phyloP scores from a whole-genome alignment of 306 rosid genomes.

The Vachellia pachyceras region DNA sequence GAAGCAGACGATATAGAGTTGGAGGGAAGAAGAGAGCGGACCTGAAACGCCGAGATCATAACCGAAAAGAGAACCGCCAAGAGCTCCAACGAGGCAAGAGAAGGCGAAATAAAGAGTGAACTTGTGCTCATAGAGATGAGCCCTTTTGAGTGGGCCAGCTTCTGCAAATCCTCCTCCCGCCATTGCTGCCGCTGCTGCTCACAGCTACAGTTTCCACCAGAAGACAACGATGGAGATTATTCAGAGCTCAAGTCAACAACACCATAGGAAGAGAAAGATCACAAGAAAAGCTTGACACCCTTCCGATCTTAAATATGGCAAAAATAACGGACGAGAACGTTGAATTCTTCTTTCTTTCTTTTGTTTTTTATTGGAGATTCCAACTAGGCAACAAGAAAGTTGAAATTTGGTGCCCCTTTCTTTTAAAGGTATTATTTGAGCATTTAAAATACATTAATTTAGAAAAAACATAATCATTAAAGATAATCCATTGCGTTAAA shows the following conservation, averaged over 20 bases:
- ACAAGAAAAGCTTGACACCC: background rate
- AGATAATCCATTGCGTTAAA: too few species aligned
- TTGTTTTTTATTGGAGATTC: background rate
- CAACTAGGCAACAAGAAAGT: background rate
- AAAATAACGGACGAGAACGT: background rate
- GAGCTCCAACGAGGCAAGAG: constrained; percentile 80
- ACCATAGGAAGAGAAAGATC: background rate
- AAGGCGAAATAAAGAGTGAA: constrained; percentile 70
- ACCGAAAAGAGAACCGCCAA: constrained; percentile 95
- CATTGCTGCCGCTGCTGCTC: constrained; percentile 41
- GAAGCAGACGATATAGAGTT: background rate
- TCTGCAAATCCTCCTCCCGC: constrained; percentile 68
- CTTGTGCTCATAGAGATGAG: constrained; percentile 75
- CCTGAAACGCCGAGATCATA: constrained; percentile 99
- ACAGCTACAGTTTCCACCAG: background rate
- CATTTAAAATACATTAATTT: background rate
- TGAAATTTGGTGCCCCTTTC: background rate
- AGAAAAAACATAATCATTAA: too few species aligned
- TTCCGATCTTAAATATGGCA: too few species aligned
- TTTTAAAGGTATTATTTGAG: background rate
- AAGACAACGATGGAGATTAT: background rate
- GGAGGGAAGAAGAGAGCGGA: constrained; percentile 21
- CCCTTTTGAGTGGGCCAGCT: constrained; percentile 59
- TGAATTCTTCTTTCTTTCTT: background rate
- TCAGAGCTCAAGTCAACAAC: background rate